Percentiles rank a stretch among this genome's conserved stretches.
Evolutionary conservation across 441 rosid species (phyloP).

Genomic region (Brassica hybrid): DNA sequence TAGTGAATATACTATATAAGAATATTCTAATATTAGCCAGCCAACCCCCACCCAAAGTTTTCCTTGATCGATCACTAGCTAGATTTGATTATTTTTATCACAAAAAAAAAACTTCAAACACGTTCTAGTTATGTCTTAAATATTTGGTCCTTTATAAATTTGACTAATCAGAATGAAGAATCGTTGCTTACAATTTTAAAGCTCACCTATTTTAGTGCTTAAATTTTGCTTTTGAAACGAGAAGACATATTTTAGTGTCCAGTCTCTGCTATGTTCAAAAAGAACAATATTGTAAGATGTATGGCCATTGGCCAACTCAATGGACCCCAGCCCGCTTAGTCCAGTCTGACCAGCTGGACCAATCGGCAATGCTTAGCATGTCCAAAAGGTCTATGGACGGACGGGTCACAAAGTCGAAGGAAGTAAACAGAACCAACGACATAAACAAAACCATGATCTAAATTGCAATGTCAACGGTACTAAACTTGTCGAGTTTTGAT

Average conservation of each 20-base stretch:
- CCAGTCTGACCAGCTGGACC: constrained; percentile 7
- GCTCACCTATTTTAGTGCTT: background rate
- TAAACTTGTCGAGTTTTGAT: background rate
- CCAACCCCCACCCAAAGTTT: constrained; percentile 34
- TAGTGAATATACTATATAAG: constrained; percentile 18
- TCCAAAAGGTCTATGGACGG: background rate
- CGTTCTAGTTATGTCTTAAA: constrained; percentile 22
- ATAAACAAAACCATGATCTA: background rate
- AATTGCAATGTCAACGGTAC: no score
- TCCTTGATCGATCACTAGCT: constrained; percentile 31
- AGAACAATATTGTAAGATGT: background rate
- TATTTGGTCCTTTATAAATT: background rate
- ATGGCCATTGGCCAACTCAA: constrained; percentile 11
- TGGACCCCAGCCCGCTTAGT: constrained; percentile 3
- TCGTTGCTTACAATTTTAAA: background rate
- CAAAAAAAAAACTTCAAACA: background rate
- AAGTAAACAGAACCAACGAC: background rate
- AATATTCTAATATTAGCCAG: constrained; percentile 7
- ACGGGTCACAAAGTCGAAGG: background rate
- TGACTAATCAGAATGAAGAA: background rate
- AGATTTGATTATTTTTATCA: constrained; percentile 14
- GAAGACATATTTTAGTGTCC: background rate
- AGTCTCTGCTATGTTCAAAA: background rate
- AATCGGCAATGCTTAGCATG: background rate
- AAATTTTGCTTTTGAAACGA: no score